Evolutionary conservation across 148 eudicot species (phyloP), one percentile per base, ranked within the genome.

Genomic region (Diospyros kaki): DNA sequence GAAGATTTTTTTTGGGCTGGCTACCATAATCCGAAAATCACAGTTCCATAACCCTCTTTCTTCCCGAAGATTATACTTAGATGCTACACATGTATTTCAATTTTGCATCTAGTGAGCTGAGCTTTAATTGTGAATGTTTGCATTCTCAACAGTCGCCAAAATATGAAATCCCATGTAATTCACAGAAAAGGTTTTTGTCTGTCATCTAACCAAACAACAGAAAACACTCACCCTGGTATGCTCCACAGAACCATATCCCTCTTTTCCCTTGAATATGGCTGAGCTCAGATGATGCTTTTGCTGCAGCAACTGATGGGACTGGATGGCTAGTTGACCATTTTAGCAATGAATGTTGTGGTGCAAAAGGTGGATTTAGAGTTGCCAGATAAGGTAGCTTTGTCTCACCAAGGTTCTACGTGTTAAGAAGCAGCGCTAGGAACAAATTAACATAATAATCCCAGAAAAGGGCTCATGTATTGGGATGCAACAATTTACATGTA

Each of bases 211-310:
- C 12, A 4, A 7, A 56, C 7, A 58, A 52, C 12, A 40, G 18
- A 50, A 70, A 14, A 53, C 10, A 2, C 65, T 78, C 72, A 92
- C 99, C 98, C 82, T 89, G 99, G 85, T 96, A 93, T 68, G 97
- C 98, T 74, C 99, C 99, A 79, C 97, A 93, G 70, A 93, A 96
- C 99, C 99, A 96, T 73, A 96, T 84, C 77, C 97, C 89, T 75
- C 99, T 86, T 84, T 84, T 88, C 72, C 99, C 99, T 91, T 96
- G 98, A 83, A 95, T 90, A 39, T 69, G 68, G 75, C 66, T 71
- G 68, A 95, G 84, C 84, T 89, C 86, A 69, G 76, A 64, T 72
- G 97, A 89, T 77, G 98, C 94, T 81, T 92, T 90, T 75, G 96
- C 79, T 78, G 98, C 94, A 56, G 97, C 93, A 71, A 92, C 94